Conservation (phyloP, 129 eudicot genomes). For the Scalesia atractyloides region DNA sequence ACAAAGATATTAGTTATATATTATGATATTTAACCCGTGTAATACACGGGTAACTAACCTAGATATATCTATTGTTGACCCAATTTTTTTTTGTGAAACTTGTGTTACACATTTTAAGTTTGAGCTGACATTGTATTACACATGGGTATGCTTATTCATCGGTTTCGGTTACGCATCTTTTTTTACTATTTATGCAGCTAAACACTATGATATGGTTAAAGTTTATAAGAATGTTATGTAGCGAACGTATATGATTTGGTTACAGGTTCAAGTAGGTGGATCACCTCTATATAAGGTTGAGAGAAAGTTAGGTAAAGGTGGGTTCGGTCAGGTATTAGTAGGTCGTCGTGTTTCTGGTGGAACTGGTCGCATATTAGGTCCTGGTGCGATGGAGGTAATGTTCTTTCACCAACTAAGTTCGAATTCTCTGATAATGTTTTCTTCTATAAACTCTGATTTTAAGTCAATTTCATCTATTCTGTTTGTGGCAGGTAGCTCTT, state of each 20-base stretch:
- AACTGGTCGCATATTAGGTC: constrained; percentile 53
- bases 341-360: constrained; percentile 79
- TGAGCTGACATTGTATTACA: too few species aligned
- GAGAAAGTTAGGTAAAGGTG: constrained; percentile 83
- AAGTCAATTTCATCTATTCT: constrained; percentile 16
- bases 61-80: too few species aligned
- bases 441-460: background rate
- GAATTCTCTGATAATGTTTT: constrained; percentile 37
- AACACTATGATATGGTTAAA: background rate
- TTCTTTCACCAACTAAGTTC: constrained; percentile 11
- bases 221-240: background rate
- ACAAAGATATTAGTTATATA: too few species aligned
- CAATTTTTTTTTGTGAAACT: too few species aligned
- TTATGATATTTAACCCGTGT: too few species aligned
- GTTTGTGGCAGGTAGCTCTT: constrained; percentile 67
- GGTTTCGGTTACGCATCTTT: background rate
- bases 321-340: constrained; percentile 85
- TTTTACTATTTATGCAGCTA: background rate
- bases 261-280: constrained; percentile 77
- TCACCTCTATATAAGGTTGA: constrained; percentile 78
- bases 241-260: too few species aligned
- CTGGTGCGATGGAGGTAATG: constrained; percentile 72
- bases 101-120: too few species aligned
- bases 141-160: constrained; percentile 40
- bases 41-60: too few species aligned